Percentiles rank a stretch among this genome's conserved stretches.
phyloP scores from a whole-genome alignment of 116 monocot species.

The Posidonia oceanica region DNA sequence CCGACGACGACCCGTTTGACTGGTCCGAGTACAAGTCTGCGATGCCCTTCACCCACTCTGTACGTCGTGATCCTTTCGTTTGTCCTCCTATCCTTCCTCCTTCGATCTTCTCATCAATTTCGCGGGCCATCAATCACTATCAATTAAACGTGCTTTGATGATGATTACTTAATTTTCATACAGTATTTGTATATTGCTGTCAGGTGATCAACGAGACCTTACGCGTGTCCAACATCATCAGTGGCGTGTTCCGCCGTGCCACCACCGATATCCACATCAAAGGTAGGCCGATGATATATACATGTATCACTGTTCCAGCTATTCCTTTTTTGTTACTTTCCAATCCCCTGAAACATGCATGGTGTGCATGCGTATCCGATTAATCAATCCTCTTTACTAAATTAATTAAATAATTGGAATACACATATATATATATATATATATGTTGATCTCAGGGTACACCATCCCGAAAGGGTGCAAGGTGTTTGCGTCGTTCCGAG shows the following conservation, averaged over 20 bases:
- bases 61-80: conserved; percentile 7
- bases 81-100: no score
- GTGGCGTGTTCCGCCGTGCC: conserved; percentile 83
- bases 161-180: background rate
- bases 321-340: no score
- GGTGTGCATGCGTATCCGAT: no score
- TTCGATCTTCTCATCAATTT: no score
- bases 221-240: conserved; percentile 70
- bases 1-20: conserved; percentile 18
- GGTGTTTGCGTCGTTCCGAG: conserved; percentile 75
- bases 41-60: conserved; percentile 90
- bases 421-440: background rate
- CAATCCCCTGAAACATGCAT: no score
- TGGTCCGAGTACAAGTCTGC: conserved; percentile 85
- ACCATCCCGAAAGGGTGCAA: conserved; percentile 86
- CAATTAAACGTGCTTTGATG: background rate
- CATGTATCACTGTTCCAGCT: no score
- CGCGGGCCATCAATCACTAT: background rate
- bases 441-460: conserved; percentile 15
- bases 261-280: conserved; percentile 58
- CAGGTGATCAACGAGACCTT: conserved; percentile 96
- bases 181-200: background rate
- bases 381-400: no score
- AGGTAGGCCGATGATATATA: conserved; percentile 6
- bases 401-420: background rate